Percentiles rank a stretch among this genome's conserved stretches.
Evolutionary conservation across 1,284 basidiomycete species (phyloP).

Genomic region (Trametes hirsuta): DNA sequence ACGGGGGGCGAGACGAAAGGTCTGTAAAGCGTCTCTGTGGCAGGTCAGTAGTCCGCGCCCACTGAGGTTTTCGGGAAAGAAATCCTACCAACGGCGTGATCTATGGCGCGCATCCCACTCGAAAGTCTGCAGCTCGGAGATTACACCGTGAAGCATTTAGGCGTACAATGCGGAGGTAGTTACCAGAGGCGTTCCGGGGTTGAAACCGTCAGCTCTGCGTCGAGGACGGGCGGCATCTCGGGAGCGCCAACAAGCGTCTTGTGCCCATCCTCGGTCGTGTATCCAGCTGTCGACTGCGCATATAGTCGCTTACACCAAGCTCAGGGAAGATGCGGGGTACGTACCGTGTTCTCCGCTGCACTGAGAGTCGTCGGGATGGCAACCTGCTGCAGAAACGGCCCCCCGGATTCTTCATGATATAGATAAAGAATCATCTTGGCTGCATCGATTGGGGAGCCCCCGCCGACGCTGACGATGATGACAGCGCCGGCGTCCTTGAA

Average conservation of each 20-base stretch:
- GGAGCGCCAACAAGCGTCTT: constrained; percentile 73
- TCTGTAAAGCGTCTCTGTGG: constrained; percentile 71
- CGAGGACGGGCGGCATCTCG: too few relatives aligned
- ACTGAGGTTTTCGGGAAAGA: not conserved
- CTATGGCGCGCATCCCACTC: constrained; percentile 75
- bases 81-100: constrained; percentile 70
- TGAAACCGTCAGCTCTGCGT: constrained; percentile 72
- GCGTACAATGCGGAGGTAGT: not conserved
- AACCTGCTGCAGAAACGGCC: constrained; percentile 54
- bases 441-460: constrained; percentile 81
- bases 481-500: constrained; percentile 64
- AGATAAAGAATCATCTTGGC: constrained; percentile 71
- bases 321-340: constrained; percentile 18
- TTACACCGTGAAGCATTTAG: not conserved
- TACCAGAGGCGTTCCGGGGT: constrained; percentile 81
- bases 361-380: constrained; percentile 84
- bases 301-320: too few relatives aligned
- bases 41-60: not conserved
- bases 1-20: constrained; percentile 58
- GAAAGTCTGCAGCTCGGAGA: constrained; percentile 58
- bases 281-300: constrained; percentile 65
- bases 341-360: constrained; percentile 76
- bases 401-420: constrained; percentile 57
- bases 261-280: constrained; percentile 69
- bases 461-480: constrained; percentile 74